Evolutionary conservation across 2,329 filamentous ascomycete genomes (phyloP), one percentile per base, ranked within the genome.

Genomic region (Trichophaea hybrida): DNA sequence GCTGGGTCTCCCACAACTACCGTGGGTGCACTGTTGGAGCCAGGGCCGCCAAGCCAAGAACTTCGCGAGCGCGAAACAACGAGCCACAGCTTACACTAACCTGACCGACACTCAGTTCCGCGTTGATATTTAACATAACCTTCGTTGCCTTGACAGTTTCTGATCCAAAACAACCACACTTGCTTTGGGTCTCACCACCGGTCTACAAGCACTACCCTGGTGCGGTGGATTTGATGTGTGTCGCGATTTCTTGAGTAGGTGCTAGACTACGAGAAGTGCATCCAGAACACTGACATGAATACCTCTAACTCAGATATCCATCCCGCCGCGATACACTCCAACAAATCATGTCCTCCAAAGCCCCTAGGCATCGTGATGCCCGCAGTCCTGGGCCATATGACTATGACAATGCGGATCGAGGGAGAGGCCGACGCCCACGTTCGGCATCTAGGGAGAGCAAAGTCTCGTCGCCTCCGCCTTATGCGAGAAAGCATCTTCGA

Each of bases 381-480:
- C 35, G 37, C 7, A 55, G 53, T 35, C 53, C 53, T 10, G 15
- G 35, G n/a, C 17, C 13, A 33, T 44, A 17, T 37, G 53, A 55
- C 33, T 32, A 55, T 17, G 53, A 43, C 12, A 35, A 40, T 44
- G 53, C 15, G 31, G 53, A 55, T 43, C 35, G 63, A 61, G 63
- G 63, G 35, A 65, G 63, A 40, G 63, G 60, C 50, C 63, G 63
- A 57, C 63, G 58, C 44, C 55, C 60, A n/a, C 63, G 63, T 33
- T 65, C 63, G 54, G 49, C 58, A 49, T 65, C 63, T 55, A 63
- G 63, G 60, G 63, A 65, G 54, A 63, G 61, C 43, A 63, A 61
- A 58, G 58, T 49, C 37, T 63, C 61, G 44, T 61, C 63, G 60
- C 63, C 61, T 58, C 50, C 63, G 60, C 63, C 61, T 56, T 44